A percentile compares a stretch with the other conserved stretches of the same genome.
Evolutionary conservation across 2,329 filamentous ascomycete species (phyloP).

Genomic region (Scytalidium sp.): DNA sequence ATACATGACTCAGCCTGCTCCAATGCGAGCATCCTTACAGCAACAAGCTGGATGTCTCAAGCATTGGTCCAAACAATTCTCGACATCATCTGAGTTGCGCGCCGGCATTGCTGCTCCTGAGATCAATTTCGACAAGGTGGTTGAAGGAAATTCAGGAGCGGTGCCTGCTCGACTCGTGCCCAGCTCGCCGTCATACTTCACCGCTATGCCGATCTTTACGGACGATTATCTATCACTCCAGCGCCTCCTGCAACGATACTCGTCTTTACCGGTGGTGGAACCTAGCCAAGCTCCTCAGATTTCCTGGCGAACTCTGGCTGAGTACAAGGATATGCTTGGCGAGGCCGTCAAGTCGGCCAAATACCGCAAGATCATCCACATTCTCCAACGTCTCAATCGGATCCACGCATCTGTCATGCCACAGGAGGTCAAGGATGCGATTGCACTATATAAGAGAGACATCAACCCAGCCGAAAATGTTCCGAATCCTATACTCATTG

Average conservation of each 20-base stretch:
- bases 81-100: slow-evolving; percentile 23
- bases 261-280: slow-evolving; percentile 66
- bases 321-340: slow-evolving; percentile 70
- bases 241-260: slow-evolving; percentile 67
- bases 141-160: slow-evolving; percentile 17
- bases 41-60: slow-evolving; percentile 12
- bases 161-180: slow-evolving; percentile 69
- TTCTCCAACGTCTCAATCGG: slow-evolving; percentile 77
- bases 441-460: slow-evolving; percentile 70
- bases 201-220: slow-evolving; percentile 78
- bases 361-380: slow-evolving; percentile 71
- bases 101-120: slow-evolving; percentile 39
- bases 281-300: slow-evolving; percentile 66
- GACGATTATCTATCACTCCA: slow-evolving; percentile 77
- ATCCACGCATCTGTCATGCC: slow-evolving; percentile 81
- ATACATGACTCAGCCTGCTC: slow-evolving; percentile 10
- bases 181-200: slow-evolving; percentile 91
- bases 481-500: slow-evolving; percentile 62
- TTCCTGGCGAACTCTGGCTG: slow-evolving; percentile 75
- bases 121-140: slow-evolving; percentile 35
- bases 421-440: slow-evolving; percentile 58
- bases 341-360: slow-evolving; percentile 74
- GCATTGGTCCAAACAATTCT: slow-evolving; percentile 16
- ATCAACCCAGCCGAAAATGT: slow-evolving; percentile 68
- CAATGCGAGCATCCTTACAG: slow-evolving; percentile 8